Percentiles rank a stretch among this genome's conserved stretches.
Conservation (phyloP, 495 filamentous ascomycete species). For the Tuber calosporum region DNA sequence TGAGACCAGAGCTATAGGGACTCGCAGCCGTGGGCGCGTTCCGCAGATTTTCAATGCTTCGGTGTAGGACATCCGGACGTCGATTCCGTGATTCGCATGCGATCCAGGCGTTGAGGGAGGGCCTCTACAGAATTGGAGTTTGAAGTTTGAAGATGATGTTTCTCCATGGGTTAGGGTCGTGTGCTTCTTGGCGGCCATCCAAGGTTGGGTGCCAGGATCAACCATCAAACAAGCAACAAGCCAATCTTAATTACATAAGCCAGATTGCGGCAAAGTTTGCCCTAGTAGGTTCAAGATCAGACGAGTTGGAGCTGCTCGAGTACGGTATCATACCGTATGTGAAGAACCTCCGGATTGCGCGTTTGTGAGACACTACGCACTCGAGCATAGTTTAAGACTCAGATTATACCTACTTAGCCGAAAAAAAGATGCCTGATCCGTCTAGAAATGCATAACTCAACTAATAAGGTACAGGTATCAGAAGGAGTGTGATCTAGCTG, state of each 20-base stretch:
- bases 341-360: background rate
- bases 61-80: background rate
- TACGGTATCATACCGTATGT: too few relatives aligned
- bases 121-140: background rate
- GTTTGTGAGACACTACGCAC: background rate
- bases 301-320: background rate
- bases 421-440: background rate
- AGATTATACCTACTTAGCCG: background rate
- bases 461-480: background rate
- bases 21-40: constrained; percentile 26
- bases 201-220: background rate
- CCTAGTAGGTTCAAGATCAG: background rate
- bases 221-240: background rate
- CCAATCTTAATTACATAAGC: background rate
- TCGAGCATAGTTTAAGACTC: background rate
- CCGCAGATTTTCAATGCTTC: background rate
- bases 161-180: background rate
- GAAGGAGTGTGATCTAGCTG: background rate
- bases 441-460: background rate
- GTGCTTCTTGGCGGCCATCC: background rate
- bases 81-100: background rate
- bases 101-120: background rate
- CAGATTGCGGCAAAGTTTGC: background rate
- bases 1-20: constrained; percentile 1
- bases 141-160: background rate